Evolutionary conservation across 768 basidiomycete genomes (phyloP).

Genomic region (Collybiopsis luxurians): DNA sequence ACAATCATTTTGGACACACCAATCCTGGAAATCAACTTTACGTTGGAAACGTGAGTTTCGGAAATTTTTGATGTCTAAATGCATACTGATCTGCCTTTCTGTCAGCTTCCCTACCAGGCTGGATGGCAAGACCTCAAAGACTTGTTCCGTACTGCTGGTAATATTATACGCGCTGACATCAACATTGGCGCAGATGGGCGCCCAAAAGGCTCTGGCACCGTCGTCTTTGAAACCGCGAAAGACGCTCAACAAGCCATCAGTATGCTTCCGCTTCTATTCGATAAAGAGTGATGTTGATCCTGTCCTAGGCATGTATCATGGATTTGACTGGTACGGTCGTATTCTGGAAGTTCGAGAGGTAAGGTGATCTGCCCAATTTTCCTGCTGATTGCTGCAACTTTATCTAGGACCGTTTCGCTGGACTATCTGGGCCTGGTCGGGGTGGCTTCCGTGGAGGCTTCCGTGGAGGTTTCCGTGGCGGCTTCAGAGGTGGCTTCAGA

Average conservation of each 20-base stretch:
- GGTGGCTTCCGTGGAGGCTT: conserved; percentile 39
- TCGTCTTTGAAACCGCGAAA: conserved; percentile 88
- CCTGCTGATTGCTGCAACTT: not conserved
- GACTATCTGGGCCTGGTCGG: conserved; percentile 62
- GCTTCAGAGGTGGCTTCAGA: conserved; percentile 38
- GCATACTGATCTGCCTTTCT: not conserved
- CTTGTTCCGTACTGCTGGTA: conserved; percentile 92
- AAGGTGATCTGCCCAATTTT: not conserved
- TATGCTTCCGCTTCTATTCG: conserved; percentile 33
- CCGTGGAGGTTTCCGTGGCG: conserved; percentile 50
- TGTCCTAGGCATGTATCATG: conserved; percentile 85
- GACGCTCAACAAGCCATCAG: conserved; percentile 93
- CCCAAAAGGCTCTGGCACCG: conserved; percentile 97
- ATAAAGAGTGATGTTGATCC: conserved; percentile 8
- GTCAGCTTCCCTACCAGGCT: conserved; percentile 97
- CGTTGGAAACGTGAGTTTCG: conserved; percentile 75
- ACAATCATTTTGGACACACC: conserved; percentile 29
- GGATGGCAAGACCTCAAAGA: conserved; percentile 99
- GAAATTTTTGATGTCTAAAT: not conserved
- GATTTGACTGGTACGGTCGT: conserved; percentile 96
- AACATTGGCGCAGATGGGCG: conserved; percentile 90
- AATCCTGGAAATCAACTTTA: conserved; percentile 93
- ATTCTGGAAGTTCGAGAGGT: conserved; percentile 96
- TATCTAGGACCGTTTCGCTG: conserved; percentile 83
- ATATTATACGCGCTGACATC: conserved; percentile 94